A percentile compares a stretch with the other conserved stretches of the same genome.
These are phyloP conservation scores for Fusarium pininemorale DNA, from an alignment of 2,329 filamentous ascomycete species.

Conservation along the genomic window DNA sequence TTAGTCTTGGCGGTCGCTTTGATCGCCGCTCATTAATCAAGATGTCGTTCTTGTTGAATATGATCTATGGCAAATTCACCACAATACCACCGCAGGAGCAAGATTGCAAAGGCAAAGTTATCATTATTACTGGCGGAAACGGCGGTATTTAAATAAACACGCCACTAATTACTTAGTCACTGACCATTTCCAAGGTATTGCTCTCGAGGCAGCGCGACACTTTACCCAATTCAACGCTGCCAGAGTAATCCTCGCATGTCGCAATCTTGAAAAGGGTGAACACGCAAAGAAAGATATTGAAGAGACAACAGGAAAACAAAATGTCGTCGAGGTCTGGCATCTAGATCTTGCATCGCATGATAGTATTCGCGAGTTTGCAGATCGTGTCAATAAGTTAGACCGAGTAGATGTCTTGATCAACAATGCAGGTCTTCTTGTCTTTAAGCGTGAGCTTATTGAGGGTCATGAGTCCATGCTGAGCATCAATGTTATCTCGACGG, in stretches of 20 bases:
- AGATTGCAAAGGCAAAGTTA: conserved; percentile 47
- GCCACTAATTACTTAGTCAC: too few relatives aligned
- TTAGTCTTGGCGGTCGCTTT: not conserved
- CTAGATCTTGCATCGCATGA: conserved; percentile 55
- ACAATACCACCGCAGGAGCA: conserved; percentile 45
- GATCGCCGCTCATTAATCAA: not conserved
- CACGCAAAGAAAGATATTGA: conserved; percentile 51
- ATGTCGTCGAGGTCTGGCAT: conserved; percentile 54
- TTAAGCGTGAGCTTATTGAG: conserved; percentile 42
- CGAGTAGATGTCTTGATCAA: conserved; percentile 55
- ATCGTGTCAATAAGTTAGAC: conserved; percentile 43
- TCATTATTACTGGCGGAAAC: conserved; percentile 58
- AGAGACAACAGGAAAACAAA: conserved; percentile 34
- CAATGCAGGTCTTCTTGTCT: conserved; percentile 48
- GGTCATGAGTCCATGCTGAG: conserved; percentile 55
- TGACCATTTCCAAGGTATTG: conserved; percentile 46
- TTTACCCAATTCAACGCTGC: conserved; percentile 51
- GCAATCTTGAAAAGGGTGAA: conserved; percentile 52
- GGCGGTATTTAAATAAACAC: conserved; percentile 24
- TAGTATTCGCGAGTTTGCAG: conserved; percentile 49
- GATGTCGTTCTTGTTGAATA: conserved; percentile 8
- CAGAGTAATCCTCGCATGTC: conserved; percentile 55
- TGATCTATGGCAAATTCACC: conserved; percentile 27
- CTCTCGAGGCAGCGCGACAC: conserved; percentile 54
- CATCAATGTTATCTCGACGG: conserved; percentile 59